Conservation (phyloP, 192 early-diverging fungal species). For the Entophlyctis helioformis region DNA sequence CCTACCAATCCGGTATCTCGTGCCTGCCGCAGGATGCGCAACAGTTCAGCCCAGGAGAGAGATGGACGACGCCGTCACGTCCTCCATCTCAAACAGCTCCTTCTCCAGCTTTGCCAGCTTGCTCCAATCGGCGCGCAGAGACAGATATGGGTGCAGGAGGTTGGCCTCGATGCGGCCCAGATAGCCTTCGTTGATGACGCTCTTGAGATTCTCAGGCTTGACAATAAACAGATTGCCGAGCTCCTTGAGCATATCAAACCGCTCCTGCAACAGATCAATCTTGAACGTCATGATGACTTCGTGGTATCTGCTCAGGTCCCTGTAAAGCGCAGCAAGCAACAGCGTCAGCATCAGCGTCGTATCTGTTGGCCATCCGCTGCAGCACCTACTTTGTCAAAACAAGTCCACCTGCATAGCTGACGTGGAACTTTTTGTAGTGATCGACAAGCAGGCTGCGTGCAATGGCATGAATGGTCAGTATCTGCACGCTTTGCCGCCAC, state of each 20-base stretch:
- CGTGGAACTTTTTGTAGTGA: constrained; percentile 79
- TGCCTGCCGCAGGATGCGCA: too few species aligned
- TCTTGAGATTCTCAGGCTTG: constrained; percentile 78
- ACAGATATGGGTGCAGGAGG: constrained; percentile 75
- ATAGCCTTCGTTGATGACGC: constrained; percentile 72
- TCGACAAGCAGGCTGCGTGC: constrained; percentile 75
- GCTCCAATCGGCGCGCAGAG: constrained; percentile 70
- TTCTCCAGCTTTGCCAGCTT: constrained; percentile 24
- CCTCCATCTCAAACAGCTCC: constrained; percentile 13
- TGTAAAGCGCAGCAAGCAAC: too few species aligned
- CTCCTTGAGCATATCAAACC: constrained; percentile 83
- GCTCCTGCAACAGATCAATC: constrained; percentile 60
- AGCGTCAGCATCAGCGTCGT: too few species aligned
- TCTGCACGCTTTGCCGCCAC: neutral
- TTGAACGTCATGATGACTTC: constrained; percentile 69
- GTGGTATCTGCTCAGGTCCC: constrained; percentile 90
- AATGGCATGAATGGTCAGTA: neutral
- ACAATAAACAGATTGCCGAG: constrained; percentile 89
- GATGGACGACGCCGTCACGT: too few species aligned
- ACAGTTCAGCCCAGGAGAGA: too few species aligned
- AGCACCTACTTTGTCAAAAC: constrained; percentile 65
- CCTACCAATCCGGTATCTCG: too few species aligned
- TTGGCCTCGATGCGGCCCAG: constrained; percentile 69
- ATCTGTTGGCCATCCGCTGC: neutral
- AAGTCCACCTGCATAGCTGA: constrained; percentile 78